Conservation (phyloP, 768 basidiomycete genomes). For the Lentinula boryana region DNA sequence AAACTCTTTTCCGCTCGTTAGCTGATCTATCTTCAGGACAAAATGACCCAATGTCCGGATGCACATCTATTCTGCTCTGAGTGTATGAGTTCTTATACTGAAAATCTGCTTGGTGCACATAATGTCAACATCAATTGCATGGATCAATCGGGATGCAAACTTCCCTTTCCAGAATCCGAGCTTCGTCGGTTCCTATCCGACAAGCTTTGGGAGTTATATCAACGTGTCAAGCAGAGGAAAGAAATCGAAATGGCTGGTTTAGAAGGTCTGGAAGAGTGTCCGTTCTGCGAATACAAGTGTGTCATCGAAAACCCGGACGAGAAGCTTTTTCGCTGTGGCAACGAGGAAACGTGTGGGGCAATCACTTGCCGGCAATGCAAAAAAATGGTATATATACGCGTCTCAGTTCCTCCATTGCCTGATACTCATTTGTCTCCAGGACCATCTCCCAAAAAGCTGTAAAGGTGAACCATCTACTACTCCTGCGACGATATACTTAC, state of each 20-base stretch:
- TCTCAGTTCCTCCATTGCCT: neutral
- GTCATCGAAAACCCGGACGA: conserved; percentile 56
- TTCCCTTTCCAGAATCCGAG: conserved; percentile 63
- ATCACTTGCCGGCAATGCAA: conserved; percentile 81
- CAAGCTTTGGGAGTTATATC: conserved; percentile 66
- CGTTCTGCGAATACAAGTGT: conserved; percentile 83
- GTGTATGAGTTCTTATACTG: conserved; percentile 67
- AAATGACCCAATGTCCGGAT: conserved; percentile 87
- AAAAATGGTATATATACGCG: conserved; percentile 43
- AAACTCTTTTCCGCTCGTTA: neutral
- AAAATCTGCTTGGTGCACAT: conserved; percentile 59
- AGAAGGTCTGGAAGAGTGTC: conserved; percentile 83
- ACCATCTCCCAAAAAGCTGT: conserved; percentile 79
- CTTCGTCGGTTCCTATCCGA: conserved; percentile 59
- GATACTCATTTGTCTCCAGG: conserved; percentile 29
- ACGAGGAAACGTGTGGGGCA: conserved; percentile 57
- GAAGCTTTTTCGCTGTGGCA: conserved; percentile 41
- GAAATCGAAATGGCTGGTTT: conserved; percentile 75
- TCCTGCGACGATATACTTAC: conserved; percentile 1
- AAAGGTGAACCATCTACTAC: conserved; percentile 43
- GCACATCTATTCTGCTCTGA: conserved; percentile 79
- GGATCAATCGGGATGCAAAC: conserved; percentile 70
- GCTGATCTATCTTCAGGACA: conserved; percentile 39
- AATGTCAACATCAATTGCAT: conserved; percentile 69
- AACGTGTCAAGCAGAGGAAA: conserved; percentile 69